phyloP scores from a whole-genome alignment of 345 rosid species.

The Hevea brasiliensis region DNA sequence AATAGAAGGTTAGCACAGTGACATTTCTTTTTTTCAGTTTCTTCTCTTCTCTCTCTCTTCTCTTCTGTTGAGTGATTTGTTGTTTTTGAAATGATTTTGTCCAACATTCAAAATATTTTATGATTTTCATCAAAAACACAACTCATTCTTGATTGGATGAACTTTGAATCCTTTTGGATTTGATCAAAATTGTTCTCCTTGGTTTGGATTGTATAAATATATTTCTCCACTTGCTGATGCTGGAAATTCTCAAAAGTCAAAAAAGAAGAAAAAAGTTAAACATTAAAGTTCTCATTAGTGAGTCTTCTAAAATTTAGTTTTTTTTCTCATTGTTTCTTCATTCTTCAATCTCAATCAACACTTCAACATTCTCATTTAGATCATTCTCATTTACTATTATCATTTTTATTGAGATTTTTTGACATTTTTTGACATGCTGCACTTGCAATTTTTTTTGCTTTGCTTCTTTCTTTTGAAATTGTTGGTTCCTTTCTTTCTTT shows the following conservation, averaged over 20 bases:
- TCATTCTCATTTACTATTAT: slow-evolving; percentile 73
- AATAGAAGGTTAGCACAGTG: slow-evolving; percentile 19
- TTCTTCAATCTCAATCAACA: slow-evolving; percentile 86
- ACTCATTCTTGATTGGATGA: slow-evolving; percentile 85
- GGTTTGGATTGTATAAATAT: slow-evolving; percentile 59
- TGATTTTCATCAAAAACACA: slow-evolving; percentile 90
- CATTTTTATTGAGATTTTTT: slow-evolving; percentile 56
- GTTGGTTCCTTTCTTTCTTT: too few relatives aligned
- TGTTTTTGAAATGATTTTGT: slow-evolving; percentile 69
- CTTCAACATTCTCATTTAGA: too few relatives aligned
- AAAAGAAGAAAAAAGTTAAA: too few relatives aligned
- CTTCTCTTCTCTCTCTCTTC: slow-evolving; percentile 58
- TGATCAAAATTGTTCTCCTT: too few relatives aligned
- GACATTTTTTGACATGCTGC: slow-evolving; percentile 79
- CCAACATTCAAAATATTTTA: slow-evolving; percentile 90
- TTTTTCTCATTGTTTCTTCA: slow-evolving; percentile 88
- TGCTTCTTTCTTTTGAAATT: too few relatives aligned
- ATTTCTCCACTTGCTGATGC: slow-evolving; percentile 71
- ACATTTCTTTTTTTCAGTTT: slow-evolving; percentile 73
- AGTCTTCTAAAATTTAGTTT: slow-evolving; percentile 19
- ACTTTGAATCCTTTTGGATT: too few relatives aligned
- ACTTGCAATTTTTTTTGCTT: too few relatives aligned
- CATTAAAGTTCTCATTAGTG: too few relatives aligned
- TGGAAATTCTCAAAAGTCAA: too few relatives aligned
- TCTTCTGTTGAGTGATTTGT: slow-evolving; percentile 79